Percentiles rank a stretch among this genome's conserved stretches.
Evolutionary conservation across 257 asterid species (phyloP).

Genomic region (Nicotiana noctiflora): DNA sequence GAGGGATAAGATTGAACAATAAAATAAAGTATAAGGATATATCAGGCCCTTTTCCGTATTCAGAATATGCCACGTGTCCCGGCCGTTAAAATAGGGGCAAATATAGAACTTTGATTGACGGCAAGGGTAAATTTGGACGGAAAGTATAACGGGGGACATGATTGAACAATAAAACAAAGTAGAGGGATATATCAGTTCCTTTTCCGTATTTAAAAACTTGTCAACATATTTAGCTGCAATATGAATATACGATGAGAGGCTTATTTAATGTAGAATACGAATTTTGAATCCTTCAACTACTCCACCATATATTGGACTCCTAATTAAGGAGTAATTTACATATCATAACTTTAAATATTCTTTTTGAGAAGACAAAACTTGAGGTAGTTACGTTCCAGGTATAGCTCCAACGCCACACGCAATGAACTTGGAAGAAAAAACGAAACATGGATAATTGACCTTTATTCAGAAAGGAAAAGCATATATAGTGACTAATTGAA

Average conservation of each 20-base stretch:
- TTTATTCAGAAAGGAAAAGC: not conserved
- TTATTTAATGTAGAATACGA: not conserved
- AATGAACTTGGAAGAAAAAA: slow-evolving; percentile 2
- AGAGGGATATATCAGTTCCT: too few relatives aligned
- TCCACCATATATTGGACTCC: not conserved
- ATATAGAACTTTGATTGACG: too few relatives aligned
- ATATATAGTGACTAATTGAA: not conserved
- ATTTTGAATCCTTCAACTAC: not conserved
- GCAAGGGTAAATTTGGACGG: too few relatives aligned
- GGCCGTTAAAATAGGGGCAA: too few relatives aligned
- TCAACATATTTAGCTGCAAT: not conserved
- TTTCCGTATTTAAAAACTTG: too few relatives aligned
- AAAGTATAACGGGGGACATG: too few relatives aligned
- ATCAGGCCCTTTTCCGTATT: too few relatives aligned
- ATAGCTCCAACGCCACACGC: not conserved
- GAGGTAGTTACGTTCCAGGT: not conserved
- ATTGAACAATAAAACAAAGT: too few relatives aligned
- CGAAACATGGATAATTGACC: not conserved
- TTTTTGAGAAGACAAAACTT: not conserved
- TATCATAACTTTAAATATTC: not conserved
- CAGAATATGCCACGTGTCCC: too few relatives aligned
- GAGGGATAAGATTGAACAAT: too few relatives aligned
- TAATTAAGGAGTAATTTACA: not conserved
- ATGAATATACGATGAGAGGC: not conserved
- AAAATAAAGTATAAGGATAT: too few relatives aligned